These are phyloP conservation scores for Elsinoe fawcettii DNA, from an alignment of 2,329 filamentous ascomycete species.

Conservation along the genomic window DNA sequence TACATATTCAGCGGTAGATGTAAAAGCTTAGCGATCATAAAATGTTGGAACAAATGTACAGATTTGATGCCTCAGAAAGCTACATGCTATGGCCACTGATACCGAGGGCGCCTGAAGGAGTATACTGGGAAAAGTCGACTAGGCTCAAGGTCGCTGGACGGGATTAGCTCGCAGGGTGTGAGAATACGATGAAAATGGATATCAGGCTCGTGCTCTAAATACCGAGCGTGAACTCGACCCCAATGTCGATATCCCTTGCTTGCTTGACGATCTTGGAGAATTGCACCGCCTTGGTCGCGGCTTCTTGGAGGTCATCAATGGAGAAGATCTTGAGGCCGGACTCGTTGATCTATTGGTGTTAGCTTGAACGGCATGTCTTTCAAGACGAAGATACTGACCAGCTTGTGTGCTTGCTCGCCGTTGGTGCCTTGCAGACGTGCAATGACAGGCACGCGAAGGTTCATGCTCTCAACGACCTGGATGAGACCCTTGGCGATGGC, in stretches of 20 bases:
- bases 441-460: slow-evolving; percentile 94
- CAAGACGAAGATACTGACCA: slow-evolving; percentile 40
- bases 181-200: slow-evolving; percentile 9
- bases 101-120: not conserved
- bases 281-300: slow-evolving; percentile 96
- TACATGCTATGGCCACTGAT: slow-evolving; percentile 6
- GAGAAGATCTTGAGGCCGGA: slow-evolving; percentile 99
- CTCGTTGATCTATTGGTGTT: slow-evolving; percentile 64
- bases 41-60: not conserved
- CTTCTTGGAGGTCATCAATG: slow-evolving; percentile 94
- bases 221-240: slow-evolving; percentile 88
- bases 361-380: not conserved
- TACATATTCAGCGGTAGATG: not conserved
- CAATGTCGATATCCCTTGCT: slow-evolving; percentile 94
- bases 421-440: slow-evolving; percentile 97
- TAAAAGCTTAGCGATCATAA: not conserved
- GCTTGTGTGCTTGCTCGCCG: slow-evolving; percentile 84
- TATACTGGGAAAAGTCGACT: slow-evolving; percentile 1
- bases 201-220: slow-evolving; percentile 53
- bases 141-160: slow-evolving; percentile 10
- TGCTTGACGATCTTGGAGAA: slow-evolving; percentile 99
- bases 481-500: slow-evolving; percentile 95
- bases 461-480: slow-evolving; percentile 87
- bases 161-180: slow-evolving; percentile 11
- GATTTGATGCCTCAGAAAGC: slow-evolving; percentile 1